These are phyloP conservation scores for Gossypium bickii DNA, from an alignment of 345 rosid species.

Conservation along the genomic window DNA sequence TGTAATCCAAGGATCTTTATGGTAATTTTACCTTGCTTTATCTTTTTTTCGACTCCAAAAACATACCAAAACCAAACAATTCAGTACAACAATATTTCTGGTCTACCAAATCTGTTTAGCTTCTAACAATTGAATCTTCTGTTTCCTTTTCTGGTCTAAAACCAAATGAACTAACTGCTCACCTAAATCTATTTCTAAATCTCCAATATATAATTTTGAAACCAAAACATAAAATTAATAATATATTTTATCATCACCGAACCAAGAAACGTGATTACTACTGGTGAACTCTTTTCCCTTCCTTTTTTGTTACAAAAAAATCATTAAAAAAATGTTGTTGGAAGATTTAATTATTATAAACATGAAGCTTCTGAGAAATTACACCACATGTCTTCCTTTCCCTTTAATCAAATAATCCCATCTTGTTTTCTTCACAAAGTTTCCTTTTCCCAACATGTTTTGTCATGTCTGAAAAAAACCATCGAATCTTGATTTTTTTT, in stretches of 20 bases:
- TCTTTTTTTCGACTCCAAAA: neutral
- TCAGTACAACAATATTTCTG: neutral
- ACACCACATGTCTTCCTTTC: neutral
- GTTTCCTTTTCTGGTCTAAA: neutral
- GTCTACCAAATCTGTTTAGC: neutral
- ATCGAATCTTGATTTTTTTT: neutral
- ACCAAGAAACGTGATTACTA: neutral
- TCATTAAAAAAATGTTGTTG: neutral
- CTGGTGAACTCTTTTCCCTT: neutral
- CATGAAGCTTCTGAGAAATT: neutral
- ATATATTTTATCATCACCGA: neutral
- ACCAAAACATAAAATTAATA: neutral
- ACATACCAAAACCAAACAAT: neutral
- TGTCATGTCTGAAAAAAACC: neutral
- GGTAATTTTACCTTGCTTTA: no score
- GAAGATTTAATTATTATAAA: neutral
- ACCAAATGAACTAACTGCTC: neutral
- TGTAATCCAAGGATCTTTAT: fast-evolving
- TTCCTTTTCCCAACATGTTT: neutral
- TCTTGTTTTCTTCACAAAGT: neutral
- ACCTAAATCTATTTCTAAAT: neutral
- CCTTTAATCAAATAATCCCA: neutral
- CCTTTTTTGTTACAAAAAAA: neutral
- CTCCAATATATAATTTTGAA: neutral
- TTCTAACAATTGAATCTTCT: neutral